phyloP scores from a whole-genome alignment of 2,329 filamentous ascomycete species.

The Phaeosphaeriaceae sp. region DNA sequence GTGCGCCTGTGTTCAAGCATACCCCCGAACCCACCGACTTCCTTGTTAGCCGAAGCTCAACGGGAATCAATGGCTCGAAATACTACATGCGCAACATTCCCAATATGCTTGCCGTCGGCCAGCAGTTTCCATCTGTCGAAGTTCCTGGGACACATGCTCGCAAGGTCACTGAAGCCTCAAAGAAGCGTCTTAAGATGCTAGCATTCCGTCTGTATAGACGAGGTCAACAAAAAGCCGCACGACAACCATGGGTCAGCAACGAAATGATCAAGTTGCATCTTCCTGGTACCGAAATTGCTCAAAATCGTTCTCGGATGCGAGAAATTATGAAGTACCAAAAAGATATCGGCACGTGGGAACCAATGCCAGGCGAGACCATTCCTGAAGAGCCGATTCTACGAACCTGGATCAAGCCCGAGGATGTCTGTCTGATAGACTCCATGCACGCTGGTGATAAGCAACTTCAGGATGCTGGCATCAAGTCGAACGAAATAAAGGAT shows the following conservation, averaged over 20 bases:
- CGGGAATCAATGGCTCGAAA: constrained; percentile 74
- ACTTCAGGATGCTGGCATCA: constrained; percentile 88
- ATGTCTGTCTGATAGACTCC: constrained; percentile 90
- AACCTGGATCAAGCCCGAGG: constrained; percentile 90
- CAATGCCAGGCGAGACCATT: constrained; percentile 73
- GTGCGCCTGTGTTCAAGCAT: constrained; percentile 92
- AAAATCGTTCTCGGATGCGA: constrained; percentile 95
- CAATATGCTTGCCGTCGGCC: constrained; percentile 87
- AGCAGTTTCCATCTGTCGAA: constrained; percentile 89
- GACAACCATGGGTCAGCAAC: constrained; percentile 82
- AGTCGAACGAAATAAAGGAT: constrained; percentile 68
- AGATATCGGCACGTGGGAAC: constrained; percentile 79
- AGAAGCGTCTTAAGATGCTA: constrained; percentile 96
- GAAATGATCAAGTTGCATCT: constrained; percentile 71
- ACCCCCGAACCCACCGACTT: constrained; percentile 80
- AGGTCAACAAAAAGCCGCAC: constrained; percentile 71
- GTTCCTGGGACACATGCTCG: constrained; percentile 92
- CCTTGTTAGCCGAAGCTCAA: constrained; percentile 81
- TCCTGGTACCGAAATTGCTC: constrained; percentile 89
- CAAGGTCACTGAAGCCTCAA: constrained; percentile 95
- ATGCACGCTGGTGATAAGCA: constrained; percentile 96
- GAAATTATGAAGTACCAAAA: constrained; percentile 94
- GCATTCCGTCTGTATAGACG: constrained; percentile 87
- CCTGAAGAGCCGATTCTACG: constrained; percentile 83
- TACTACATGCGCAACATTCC: constrained; percentile 91